phyloP scores from a whole-genome alignment of 257 asterid species.

The Scutellaria galericulata region DNA sequence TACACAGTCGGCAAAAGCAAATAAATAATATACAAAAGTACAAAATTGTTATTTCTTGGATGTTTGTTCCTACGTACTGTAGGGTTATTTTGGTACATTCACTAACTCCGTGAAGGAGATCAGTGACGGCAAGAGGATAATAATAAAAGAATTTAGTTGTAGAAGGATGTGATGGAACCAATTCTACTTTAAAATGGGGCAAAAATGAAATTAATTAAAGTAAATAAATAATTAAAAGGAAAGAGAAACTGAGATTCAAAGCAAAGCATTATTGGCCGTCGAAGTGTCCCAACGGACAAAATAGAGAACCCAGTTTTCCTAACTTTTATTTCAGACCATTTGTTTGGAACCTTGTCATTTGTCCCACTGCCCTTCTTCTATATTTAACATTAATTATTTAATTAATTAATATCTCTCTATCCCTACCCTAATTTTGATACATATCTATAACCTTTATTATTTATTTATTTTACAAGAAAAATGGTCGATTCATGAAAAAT shows the following conservation, averaged over 20 bases:
- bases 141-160: too few relatives aligned
- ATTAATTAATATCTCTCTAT: neutral
- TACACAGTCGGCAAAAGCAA: too few relatives aligned
- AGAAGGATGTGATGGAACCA: too few relatives aligned
- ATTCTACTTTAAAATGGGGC: too few relatives aligned
- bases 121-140: too few relatives aligned
- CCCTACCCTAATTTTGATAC: neutral
- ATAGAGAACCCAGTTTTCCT: conserved; percentile 10
- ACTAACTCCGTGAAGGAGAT: too few relatives aligned
- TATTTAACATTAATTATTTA: neutral
- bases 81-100: too few relatives aligned
- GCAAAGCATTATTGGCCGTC: conserved; percentile 36
- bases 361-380: neutral
- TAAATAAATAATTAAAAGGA: neutral
- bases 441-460: neutral
- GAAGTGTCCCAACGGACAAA: conserved; percentile 29
- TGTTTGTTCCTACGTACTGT: too few relatives aligned
- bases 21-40: too few relatives aligned
- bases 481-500: conserved; percentile 21
- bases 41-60: too few relatives aligned
- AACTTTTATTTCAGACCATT: conserved; percentile 34
- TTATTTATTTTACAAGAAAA: neutral
- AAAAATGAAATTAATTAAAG: neutral
- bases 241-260: neutral
- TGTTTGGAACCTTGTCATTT: conserved; percentile 35